Evolutionary conservation across 306 rosid genomes (phyloP).

Genomic region (Trifolium dubium): DNA sequence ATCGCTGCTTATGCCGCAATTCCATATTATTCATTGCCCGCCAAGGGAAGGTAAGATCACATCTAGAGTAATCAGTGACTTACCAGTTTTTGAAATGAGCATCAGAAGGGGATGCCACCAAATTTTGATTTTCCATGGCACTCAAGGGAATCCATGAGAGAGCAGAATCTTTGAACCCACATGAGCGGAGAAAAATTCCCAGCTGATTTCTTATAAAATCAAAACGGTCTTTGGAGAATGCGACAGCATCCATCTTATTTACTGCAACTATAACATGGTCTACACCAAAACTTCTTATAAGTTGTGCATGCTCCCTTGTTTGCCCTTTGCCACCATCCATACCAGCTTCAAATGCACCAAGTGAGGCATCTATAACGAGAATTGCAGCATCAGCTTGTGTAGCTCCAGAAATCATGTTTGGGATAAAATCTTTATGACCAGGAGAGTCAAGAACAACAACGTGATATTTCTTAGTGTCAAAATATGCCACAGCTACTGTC

Average conservation of each 20-base stretch:
- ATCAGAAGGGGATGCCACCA: conserved; percentile 84
- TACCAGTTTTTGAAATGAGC: conserved; percentile 71
- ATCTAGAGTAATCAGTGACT: conserved; percentile 38
- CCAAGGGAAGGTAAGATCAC: conserved; percentile 33
- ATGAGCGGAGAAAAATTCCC: conserved; percentile 78
- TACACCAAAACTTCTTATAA: conserved; percentile 96
- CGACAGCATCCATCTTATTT: conserved; percentile 94
- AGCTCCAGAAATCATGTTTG: conserved; percentile 98
- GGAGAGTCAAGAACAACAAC: conserved; percentile 98
- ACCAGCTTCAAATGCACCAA: conserved; percentile 93
- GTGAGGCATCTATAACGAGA: conserved; percentile 89
- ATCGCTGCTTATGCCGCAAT: neutral
- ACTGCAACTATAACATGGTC: conserved; percentile 89
- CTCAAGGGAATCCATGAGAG: conserved; percentile 88
- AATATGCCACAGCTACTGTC: conserved; percentile 98
- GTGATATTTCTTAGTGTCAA: conserved; percentile 88
- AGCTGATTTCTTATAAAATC: conserved; percentile 75
- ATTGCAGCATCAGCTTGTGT: conserved; percentile 97
- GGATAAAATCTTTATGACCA: conserved; percentile 97
- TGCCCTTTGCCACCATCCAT: conserved; percentile 87
- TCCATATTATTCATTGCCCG: conserved; percentile 4
- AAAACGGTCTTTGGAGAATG: conserved; percentile 82
- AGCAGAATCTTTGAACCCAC: conserved; percentile 83
- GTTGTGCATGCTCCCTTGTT: conserved; percentile 94
- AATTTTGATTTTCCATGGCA: conserved; percentile 93